Evolutionary conservation across 2,329 filamentous ascomycete species (phyloP), one percentile per base, ranked within the genome.

Genomic region (Aspergillus costaricaensis): DNA sequence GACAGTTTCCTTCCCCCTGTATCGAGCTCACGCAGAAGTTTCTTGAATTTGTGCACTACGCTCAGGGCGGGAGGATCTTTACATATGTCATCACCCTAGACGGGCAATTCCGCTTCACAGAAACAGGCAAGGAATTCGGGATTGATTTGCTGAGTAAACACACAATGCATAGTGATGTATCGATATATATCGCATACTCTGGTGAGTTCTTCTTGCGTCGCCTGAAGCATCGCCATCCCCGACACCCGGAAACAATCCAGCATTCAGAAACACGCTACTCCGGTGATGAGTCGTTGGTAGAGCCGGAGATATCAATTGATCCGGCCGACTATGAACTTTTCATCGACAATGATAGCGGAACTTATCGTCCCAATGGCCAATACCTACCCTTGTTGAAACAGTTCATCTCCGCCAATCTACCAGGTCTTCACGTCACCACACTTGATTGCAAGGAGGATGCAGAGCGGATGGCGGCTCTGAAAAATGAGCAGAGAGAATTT

Each of bases 311-410:
- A 2, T 82, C 82, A 4, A 81, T 74, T 5, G 83, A 88, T 56
- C 85, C 86, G 0, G 69, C 73, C 4, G 77, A 85, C 72, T 98
- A 96, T 74, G 90, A 96, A 73, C 85, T 98, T 8, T 82, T 95
- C 65, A 97, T 98, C 71, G 94, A 98, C 80, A 98, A 98, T 70
- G 94, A 96, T 76, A 92, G 88, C 57, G 94, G 94, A 10, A 98
- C 94, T 0, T 98, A 98, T 75, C 86, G 94, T 0, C 94, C 94
- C 0, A 92, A 96, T 71, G 89, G 90, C 58, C 83, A 87, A 10
- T 82, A 91, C 9, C 83, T 98, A 1, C 90, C 91, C 0, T 74
- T 88, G 0, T 81, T 98, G 1, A 87, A 88, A 55, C 71, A 81
- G 10, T 96, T 92, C 71, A 77, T 98, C 2, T 79, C 87, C 32